Percentiles rank a stretch among this genome's conserved stretches.
These are phyloP conservation scores for Colletotrichum theobromicola DNA, from an alignment of 2,329 filamentous ascomycete species.

Conservation along the genomic window DNA sequence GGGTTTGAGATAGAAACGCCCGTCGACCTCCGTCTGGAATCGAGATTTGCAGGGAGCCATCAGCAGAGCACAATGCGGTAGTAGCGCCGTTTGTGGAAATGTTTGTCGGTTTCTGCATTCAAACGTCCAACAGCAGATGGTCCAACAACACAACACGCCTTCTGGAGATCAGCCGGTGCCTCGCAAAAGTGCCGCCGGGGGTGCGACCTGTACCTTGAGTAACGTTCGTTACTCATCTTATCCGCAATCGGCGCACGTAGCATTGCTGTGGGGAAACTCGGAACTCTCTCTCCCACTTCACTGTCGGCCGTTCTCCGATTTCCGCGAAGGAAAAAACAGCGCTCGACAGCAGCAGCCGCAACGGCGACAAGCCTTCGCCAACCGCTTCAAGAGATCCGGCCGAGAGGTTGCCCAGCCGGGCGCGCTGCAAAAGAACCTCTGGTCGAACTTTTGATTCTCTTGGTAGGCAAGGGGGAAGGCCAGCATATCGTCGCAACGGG, in stretches of 20 bases:
- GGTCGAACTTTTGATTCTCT: slow-evolving; percentile 10
- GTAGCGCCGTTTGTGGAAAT: neutral
- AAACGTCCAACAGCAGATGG: neutral
- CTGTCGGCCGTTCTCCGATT: neutral
- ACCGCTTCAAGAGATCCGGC: slow-evolving; percentile 4
- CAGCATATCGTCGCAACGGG: neutral
- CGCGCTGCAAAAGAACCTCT: neutral
- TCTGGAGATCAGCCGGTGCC: neutral
- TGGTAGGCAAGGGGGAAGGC: neutral
- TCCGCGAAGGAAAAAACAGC: neutral
- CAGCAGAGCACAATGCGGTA: neutral
- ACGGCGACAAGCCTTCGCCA: slow-evolving; percentile 1
- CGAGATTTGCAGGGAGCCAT: neutral
- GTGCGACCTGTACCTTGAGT: neutral
- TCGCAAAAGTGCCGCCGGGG: neutral
- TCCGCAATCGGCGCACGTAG: neutral
- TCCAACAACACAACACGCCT: neutral
- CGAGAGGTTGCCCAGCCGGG: neutral
- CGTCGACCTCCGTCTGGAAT: neutral
- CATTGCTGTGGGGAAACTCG: neutral
- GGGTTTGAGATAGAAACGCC: neutral
- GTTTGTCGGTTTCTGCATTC: neutral
- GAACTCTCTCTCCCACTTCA: neutral
- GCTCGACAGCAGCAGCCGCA: neutral
- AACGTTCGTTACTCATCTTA: neutral